Percentiles rank a stretch among this genome's conserved stretches.
These are phyloP conservation scores for Kuraishia cidri DNA, from an alignment of 805 yeast species.

Conservation along the genomic window DNA sequence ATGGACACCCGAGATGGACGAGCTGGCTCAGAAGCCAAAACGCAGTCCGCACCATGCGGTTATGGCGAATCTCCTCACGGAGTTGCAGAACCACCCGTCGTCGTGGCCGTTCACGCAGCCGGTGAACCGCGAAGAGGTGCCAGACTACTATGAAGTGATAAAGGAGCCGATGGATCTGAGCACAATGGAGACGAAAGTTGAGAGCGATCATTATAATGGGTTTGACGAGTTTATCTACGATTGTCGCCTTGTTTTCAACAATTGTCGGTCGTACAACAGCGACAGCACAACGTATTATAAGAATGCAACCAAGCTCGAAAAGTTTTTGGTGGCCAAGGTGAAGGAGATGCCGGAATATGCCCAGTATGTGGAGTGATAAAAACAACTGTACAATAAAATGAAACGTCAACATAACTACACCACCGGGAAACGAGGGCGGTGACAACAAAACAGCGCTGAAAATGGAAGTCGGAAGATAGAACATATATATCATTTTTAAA, in stretches of 20 bases:
- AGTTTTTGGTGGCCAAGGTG: conserved; percentile 72
- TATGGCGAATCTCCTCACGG: conserved; percentile 83
- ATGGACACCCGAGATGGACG: conserved; percentile 98
- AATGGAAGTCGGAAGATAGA: no score
- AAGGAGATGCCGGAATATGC: conserved; percentile 91
- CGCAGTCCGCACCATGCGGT: conserved; percentile 91
- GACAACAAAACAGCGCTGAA: no score
- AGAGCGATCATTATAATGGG: conserved; percentile 82
- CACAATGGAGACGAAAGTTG: conserved; percentile 90
- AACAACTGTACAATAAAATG: background rate
- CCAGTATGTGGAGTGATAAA: conserved; percentile 50
- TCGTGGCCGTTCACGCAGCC: conserved; percentile 98
- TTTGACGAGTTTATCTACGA: conserved; percentile 92
- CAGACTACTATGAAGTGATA: conserved; percentile 92
- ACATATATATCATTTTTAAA: no score
- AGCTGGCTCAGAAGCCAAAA: conserved; percentile 88
- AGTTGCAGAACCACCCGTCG: conserved; percentile 88
- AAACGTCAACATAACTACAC: no score
- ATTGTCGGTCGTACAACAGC: conserved; percentile 88
- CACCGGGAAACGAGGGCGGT: no score
- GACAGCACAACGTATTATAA: conserved; percentile 93
- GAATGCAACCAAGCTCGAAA: conserved; percentile 90
- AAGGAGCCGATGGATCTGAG: conserved; percentile 97
- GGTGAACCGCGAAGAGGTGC: conserved; percentile 88
- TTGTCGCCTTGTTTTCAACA: conserved; percentile 75